Evolutionary conservation across 371 early-diverging fungal species (phyloP).

Genomic region (Smittium mucronatum): DNA sequence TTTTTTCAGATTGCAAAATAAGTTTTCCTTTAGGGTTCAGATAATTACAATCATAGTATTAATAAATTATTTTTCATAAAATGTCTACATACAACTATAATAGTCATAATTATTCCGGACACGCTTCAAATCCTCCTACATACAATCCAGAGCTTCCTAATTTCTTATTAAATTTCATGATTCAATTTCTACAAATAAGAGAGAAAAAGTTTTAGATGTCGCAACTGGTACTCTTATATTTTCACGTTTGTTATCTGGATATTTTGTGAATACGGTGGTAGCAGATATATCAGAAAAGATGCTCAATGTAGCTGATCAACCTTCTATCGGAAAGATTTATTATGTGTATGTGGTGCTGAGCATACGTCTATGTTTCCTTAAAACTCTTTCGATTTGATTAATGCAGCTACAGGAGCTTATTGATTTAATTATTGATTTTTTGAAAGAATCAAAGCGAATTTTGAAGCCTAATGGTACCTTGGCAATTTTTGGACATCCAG

Average conservation of each 20-base stretch:
- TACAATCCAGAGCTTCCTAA: slow-evolving; percentile 15
- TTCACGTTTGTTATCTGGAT: background rate
- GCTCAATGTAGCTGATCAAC: slow-evolving; percentile 6
- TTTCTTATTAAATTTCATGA: slow-evolving; percentile 20
- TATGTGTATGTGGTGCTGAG: slow-evolving; percentile 39
- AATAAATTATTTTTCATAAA: too few relatives aligned
- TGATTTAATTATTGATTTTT: slow-evolving; percentile 52
- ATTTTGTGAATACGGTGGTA: slow-evolving; percentile 1
- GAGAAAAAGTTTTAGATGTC: slow-evolving; percentile 10
- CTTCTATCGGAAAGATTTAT: slow-evolving; percentile 17
- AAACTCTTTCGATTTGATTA: slow-evolving; percentile 39
- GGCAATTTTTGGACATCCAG: slow-evolving; percentile 45
- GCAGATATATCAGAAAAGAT: slow-evolving; percentile 10
- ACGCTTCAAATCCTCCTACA: slow-evolving; percentile 19
- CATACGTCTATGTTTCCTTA: slow-evolving; percentile 25
- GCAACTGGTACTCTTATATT: slow-evolving; percentile 14
- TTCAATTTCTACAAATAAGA: background rate
- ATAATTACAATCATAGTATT: too few relatives aligned
- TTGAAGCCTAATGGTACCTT: slow-evolving; percentile 51
- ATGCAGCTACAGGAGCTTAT: slow-evolving; percentile 46
- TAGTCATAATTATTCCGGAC: slow-evolving; percentile 18
- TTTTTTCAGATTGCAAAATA: too few relatives aligned
- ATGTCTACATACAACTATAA: slow-evolving; percentile 22
- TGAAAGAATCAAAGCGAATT: slow-evolving; percentile 46
- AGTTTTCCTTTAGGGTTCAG: too few relatives aligned